These are phyloP conservation scores for Poronia punctata DNA, from an alignment of 495 filamentous ascomycete genomes.

Conservation along the genomic window DNA sequence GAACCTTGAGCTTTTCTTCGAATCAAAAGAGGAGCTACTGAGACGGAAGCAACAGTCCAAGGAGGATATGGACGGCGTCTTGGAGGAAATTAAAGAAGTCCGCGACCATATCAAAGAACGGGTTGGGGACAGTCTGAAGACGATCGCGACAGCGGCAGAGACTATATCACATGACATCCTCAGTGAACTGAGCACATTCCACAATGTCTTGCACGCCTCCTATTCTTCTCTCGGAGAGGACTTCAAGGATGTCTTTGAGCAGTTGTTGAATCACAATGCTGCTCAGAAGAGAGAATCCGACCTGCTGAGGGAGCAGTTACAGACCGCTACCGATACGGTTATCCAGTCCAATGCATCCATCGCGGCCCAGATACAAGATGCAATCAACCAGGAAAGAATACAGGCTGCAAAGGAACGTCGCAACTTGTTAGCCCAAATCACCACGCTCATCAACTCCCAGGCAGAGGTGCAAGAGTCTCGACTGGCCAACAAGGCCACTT, in stretches of 20 bases:
- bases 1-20: conserved; percentile 57
- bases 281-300: conserved; percentile 76
- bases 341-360: conserved; percentile 59
- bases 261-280: conserved; percentile 61
- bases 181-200: conserved; percentile 73
- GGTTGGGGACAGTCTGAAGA: conserved; percentile 78
- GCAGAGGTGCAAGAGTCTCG: conserved; percentile 66
- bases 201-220: conserved; percentile 74
- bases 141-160: conserved; percentile 77
- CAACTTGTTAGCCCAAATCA: conserved; percentile 67
- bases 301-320: conserved; percentile 59
- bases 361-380: conserved; percentile 59
- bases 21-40: conserved; percentile 58
- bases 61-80: conserved; percentile 80
- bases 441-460: conserved; percentile 62
- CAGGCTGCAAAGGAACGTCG: conserved; percentile 69
- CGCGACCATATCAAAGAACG: conserved; percentile 79
- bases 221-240: conserved; percentile 86
- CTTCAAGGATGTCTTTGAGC: conserved; percentile 79
- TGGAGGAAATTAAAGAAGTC: conserved; percentile 85
- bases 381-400: conserved; percentile 66
- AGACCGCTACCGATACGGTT: conserved; percentile 56
- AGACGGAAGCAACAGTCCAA: conserved; percentile 63
- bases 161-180: conserved; percentile 88
- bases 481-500: conserved; percentile 53